Conservation (phyloP, 257 asterid species). For the Salvia hispanica region DNA sequence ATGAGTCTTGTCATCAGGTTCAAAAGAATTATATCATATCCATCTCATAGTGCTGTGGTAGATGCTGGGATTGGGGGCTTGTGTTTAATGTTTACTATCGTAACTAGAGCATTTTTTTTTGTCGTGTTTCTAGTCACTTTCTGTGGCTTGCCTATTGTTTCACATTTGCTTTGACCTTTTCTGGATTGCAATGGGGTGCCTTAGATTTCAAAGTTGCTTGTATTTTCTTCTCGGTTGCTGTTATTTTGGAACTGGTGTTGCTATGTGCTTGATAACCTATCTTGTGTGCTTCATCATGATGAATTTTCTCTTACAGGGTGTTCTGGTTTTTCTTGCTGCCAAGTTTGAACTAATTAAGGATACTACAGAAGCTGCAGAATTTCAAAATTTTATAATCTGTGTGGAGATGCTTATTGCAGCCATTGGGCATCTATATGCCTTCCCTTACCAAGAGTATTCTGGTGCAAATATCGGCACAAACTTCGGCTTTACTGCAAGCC, state of each 20-base stretch:
- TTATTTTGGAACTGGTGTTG: not conserved
- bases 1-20: conserved; percentile 1
- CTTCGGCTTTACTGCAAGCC: conserved; percentile 76
- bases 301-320: conserved; percentile 62
- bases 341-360: conserved; percentile 75
- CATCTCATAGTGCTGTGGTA: conserved; percentile 13
- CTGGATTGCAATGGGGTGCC: not conserved
- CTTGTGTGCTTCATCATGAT: conserved; percentile 11
- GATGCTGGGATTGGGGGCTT: conserved; percentile 13
- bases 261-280: conserved; percentile 16
- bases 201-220: conserved; percentile 1
- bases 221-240: not conserved
- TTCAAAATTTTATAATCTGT: conserved; percentile 83
- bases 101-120: not conserved
- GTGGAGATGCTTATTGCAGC: conserved; percentile 99
- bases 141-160: not conserved
- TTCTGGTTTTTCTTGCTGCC: conserved; percentile 93
- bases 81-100: not conserved
- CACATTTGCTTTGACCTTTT: not conserved
- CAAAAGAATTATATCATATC: not conserved
- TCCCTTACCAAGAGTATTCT: conserved; percentile 92
- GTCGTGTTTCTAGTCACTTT: not conserved
- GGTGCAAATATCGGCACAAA: conserved; percentile 85
- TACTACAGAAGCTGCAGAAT: conserved; percentile 87
- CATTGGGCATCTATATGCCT: conserved; percentile 86